Percentiles rank a stretch among this genome's conserved stretches.
These are phyloP conservation scores for Apostasia ramifera DNA, from an alignment of 106 monocot species.

Conservation along the genomic window DNA sequence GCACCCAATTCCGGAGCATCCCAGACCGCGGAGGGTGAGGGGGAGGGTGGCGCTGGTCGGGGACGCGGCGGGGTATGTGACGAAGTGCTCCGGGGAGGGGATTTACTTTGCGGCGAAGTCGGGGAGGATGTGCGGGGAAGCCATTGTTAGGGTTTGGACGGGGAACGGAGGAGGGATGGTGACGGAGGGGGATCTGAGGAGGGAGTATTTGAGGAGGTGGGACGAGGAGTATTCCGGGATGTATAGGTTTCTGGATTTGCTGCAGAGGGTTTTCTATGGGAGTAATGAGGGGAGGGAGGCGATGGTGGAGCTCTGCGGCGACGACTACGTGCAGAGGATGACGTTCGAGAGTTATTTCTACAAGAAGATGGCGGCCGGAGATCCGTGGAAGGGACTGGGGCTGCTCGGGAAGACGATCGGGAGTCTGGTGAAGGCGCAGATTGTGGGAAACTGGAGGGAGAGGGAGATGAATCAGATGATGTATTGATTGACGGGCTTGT, in stretches of 20 bases:
- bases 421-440: conserved; percentile 31
- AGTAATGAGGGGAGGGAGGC: conserved; percentile 71
- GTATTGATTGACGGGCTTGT: no score
- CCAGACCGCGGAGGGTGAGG: conserved; percentile 57
- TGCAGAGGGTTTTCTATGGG: conserved; percentile 77
- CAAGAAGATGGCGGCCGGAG: conserved; percentile 49
- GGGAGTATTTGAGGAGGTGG: conserved; percentile 60
- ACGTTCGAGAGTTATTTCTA: conserved; percentile 85
- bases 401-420: conserved; percentile 40
- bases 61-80: conserved; percentile 89
- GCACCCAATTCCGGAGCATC: conserved; percentile 94
- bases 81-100: conserved; percentile 80
- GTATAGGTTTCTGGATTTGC: conserved; percentile 65
- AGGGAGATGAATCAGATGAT: neutral
- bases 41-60: conserved; percentile 80
- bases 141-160: conserved; percentile 44
- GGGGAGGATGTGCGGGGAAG: conserved; percentile 80
- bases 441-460: conserved; percentile 44
- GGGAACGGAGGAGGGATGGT: conserved; percentile 20
- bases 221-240: conserved; percentile 49
- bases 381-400: conserved; percentile 43
- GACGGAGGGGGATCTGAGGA: conserved; percentile 48
- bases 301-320: conserved; percentile 79
- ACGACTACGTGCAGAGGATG: conserved; percentile 85
- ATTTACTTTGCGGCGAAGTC: conserved; percentile 92